These are phyloP conservation scores for Rhodotorula toruloides DNA, from an alignment of 768 basidiomycete species.

Conservation along the genomic window DNA sequence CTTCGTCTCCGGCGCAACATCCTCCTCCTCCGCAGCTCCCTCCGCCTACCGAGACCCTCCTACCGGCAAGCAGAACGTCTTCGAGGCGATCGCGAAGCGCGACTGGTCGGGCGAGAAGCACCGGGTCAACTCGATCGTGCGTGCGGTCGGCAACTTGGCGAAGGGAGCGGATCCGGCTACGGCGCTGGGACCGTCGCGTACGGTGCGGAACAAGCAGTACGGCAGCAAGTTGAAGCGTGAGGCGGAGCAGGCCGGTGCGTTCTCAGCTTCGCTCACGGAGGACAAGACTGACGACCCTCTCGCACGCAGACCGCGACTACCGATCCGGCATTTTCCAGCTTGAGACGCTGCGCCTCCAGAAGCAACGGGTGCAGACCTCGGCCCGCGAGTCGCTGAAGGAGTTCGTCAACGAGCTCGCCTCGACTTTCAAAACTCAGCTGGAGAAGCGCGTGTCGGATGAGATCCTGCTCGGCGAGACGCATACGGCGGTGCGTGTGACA, in stretches of 20 bases:
- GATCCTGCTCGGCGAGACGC: slow-evolving; percentile 8
- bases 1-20: slow-evolving; percentile 34
- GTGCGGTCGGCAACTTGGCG: slow-evolving; percentile 22
- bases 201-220: slow-evolving; percentile 19
- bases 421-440: slow-evolving; percentile 19
- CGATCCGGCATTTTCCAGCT: slow-evolving; percentile 35
- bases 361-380: slow-evolving; percentile 35
- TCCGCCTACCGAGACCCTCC: slow-evolving; percentile 31
- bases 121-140: slow-evolving; percentile 32
- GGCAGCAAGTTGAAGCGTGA: slow-evolving; percentile 36
- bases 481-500: slow-evolving; percentile 14
- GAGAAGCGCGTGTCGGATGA: slow-evolving; percentile 11
- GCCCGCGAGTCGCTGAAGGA: slow-evolving; percentile 34
- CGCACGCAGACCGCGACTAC: slow-evolving; percentile 29
- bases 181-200: neutral
- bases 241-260: slow-evolving; percentile 41
- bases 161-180: slow-evolving; percentile 21
- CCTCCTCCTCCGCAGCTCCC: neutral
- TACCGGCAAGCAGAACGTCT: slow-evolving; percentile 34
- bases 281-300: neutral
- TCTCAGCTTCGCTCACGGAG: neutral
- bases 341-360: slow-evolving; percentile 42
- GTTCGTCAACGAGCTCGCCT: slow-evolving; percentile 34
- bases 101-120: slow-evolving; percentile 37
- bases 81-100: slow-evolving; percentile 36